Conservation (phyloP, 306 rosid species). For the Trichosanthes truncata region DNA sequence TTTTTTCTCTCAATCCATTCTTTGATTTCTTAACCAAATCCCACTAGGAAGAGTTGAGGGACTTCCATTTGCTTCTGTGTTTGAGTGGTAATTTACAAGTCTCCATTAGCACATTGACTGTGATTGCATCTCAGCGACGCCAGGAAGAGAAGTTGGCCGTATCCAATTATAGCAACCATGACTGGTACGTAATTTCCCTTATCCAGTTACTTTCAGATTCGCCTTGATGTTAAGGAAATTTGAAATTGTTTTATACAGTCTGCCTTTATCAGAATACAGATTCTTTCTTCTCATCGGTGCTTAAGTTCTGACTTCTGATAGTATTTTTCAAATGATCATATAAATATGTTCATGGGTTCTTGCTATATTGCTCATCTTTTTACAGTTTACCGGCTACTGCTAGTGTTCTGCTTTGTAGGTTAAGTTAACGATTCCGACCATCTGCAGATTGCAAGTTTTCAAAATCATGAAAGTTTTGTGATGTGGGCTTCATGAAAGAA, state of each 20-base stretch:
- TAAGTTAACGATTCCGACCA: background rate
- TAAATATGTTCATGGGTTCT: background rate
- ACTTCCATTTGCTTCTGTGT: background rate
- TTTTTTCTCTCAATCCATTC: background rate
- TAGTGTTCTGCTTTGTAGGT: background rate
- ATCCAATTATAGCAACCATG: constrained; percentile 30
- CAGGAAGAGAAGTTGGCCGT: constrained; percentile 1
- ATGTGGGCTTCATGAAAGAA: constrained; percentile 3
- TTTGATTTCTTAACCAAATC: background rate
- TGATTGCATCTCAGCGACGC: background rate
- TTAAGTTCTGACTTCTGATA: background rate
- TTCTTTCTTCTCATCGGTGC: background rate
- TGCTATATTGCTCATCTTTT: background rate
- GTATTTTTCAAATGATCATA: background rate
- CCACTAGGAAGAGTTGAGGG: background rate
- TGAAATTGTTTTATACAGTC: background rate
- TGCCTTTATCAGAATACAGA: background rate
- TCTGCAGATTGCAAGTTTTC: background rate
- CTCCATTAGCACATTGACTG: background rate
- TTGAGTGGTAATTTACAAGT: background rate
- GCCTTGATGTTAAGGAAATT: background rate
- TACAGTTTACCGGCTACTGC: background rate
- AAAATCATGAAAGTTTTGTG: background rate
- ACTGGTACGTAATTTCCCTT: constrained; percentile 31
- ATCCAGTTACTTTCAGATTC: background rate